Evolutionary conservation across 495 filamentous ascomycete genomes (phyloP).

Genomic region (Penicillium robsamsonii): DNA sequence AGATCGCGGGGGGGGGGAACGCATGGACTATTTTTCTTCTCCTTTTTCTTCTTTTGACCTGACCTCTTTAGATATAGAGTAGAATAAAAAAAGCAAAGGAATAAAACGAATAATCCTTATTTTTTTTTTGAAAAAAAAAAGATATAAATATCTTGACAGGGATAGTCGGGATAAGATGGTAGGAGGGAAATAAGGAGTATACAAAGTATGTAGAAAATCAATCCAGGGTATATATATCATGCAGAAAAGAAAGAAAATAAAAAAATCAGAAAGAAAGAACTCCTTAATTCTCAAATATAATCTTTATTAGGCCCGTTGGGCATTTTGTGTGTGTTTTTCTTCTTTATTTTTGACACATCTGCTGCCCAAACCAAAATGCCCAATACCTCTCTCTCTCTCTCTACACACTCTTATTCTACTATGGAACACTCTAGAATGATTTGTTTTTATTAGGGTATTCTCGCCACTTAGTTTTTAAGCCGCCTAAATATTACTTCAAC

Average conservation of each 20-base stretch:
- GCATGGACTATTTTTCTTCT: slow-evolving; percentile 3
- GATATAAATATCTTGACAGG: neutral
- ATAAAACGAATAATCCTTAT: neutral
- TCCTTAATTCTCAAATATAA: neutral
- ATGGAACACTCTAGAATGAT: slow-evolving; percentile 1
- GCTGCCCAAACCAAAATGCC: slow-evolving; percentile 25
- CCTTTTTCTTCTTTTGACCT: neutral
- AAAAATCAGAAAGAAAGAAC: neutral
- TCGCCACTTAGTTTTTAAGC: slow-evolving; percentile 1
- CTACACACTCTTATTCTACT: neutral
- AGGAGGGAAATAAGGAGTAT: neutral
- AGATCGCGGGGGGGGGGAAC: slow-evolving; percentile 9
- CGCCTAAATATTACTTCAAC: neutral
- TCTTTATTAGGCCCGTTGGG: slow-evolving; percentile 3
- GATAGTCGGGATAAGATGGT: neutral
- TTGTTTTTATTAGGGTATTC: slow-evolving; percentile 2
- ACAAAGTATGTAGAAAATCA: neutral
- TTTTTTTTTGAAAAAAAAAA: neutral
- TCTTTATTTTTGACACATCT: slow-evolving; percentile 9
- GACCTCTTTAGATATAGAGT: neutral
- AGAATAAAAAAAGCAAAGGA: neutral
- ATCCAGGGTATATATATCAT: neutral
- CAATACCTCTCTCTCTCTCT: slow-evolving; percentile 13
- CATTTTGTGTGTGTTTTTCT: slow-evolving; percentile 8
- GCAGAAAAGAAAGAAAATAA: neutral